Evolutionary conservation across 2,329 filamentous ascomycete species (phyloP).

Genomic region (Periconia macrospinosa): DNA sequence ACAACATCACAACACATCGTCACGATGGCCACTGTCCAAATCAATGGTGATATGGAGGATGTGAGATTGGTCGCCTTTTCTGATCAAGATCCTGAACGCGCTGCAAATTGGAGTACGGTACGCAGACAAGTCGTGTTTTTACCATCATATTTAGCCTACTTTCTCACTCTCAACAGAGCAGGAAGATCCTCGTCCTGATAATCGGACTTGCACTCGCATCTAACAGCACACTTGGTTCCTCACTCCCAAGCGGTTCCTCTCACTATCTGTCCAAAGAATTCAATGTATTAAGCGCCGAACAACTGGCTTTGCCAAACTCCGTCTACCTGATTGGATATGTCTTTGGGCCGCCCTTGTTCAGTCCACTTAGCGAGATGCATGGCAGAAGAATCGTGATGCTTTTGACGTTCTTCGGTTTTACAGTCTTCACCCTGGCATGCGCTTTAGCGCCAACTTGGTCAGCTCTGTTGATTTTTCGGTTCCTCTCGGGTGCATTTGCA

Average conservation of each 20-base stretch:
- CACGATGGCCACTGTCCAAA: too few relatives aligned
- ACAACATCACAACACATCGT: too few relatives aligned
- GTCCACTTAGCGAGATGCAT: constrained; percentile 45
- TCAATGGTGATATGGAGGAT: background rate
- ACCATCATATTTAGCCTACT: constrained; percentile 1
- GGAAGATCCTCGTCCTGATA: constrained; percentile 6
- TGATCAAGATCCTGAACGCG: constrained; percentile 7
- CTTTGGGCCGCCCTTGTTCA: constrained; percentile 40
- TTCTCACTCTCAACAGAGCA: constrained; percentile 5
- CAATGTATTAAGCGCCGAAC: constrained; percentile 47
- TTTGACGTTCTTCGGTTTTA: constrained; percentile 48
- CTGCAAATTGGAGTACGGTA: constrained; percentile 11
- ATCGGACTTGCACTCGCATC: constrained; percentile 12
- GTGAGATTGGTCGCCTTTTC: constrained; percentile 10
- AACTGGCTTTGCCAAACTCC: constrained; percentile 46
- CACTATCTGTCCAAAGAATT: constrained; percentile 60
- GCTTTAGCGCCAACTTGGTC: constrained; percentile 44
- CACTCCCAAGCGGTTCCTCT: constrained; percentile 64
- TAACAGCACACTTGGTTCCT: constrained; percentile 22
- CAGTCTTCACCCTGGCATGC: constrained; percentile 44
- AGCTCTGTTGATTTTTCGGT: constrained; percentile 41
- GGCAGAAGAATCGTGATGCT: constrained; percentile 49
- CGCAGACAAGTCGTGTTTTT: constrained; percentile 8
- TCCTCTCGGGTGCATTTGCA: constrained; percentile 42
- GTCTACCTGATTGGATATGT: constrained; percentile 48